Evolutionary conservation across 2,329 filamentous ascomycete species (phyloP), one percentile per base, ranked within the genome.

Genomic region (Colletotrichum orbiculare): DNA sequence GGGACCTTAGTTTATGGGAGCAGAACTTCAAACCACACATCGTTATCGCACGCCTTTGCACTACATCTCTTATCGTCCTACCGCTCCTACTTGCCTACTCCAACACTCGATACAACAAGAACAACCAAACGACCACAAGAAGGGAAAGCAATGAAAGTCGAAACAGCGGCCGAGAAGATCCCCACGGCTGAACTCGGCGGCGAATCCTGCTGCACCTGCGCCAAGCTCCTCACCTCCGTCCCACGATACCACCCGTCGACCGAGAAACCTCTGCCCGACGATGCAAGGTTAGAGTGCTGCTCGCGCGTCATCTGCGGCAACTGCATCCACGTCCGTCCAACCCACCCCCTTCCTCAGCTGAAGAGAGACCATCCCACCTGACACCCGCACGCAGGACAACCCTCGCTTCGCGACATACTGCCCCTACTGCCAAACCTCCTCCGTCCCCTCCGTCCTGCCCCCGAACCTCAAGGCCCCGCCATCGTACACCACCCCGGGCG

Each of bases 391-490:
- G 38, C 69, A 88, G 86, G 78, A 85, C 50, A 93, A 93, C 73
- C 79, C 83, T 37, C 87, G 91, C 45, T 94, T 93, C 77, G 84
- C 85, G 57, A 79, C 82, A 39, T 88, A 87, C 74, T 88, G 88
- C 73, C 92, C 92, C 0, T 95, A 91, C 76, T 96, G 92, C 74
- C 92, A 95, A 76, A 85, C 93, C 70, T 89, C 89, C 6, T 84
- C 81, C 48, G 79, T 77, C 5, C 87, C 89, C 3, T 87, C 86
- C 17, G 72, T 77, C 8, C 76, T 89, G 4, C 82, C 88, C 2
- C 88, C 88, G 76, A 88, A 89, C 10, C 82, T 93, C 33, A 85
- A 83, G 72, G 86, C 90, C 64, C 90, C 90, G n/a, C 90, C 90
- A 1, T 82, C 86, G 10, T 93, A 93, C 79, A 78, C 82, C 71